Evolutionary conservation across 805 yeast species (phyloP).

Genomic region (Saitoella complicata): DNA sequence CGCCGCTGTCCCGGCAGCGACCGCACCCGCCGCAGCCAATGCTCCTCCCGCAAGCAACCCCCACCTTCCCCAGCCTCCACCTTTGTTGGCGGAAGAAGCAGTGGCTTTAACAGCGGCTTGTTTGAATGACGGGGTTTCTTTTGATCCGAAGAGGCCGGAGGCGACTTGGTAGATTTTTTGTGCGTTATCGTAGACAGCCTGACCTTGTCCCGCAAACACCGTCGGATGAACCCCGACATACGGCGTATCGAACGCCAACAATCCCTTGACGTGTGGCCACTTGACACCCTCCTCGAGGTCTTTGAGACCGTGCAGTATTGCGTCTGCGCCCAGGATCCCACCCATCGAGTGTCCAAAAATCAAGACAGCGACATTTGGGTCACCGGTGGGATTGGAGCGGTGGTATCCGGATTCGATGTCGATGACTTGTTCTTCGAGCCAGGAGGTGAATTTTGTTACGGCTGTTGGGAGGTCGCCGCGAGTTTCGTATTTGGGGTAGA

Average conservation of each 20-base stretch:
- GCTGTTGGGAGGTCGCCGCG: slow-evolving; percentile 7
- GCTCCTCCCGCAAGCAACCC: slow-evolving; percentile 11
- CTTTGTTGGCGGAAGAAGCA: slow-evolving; percentile 10
- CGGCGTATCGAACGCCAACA: slow-evolving; percentile 12
- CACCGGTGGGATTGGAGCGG: slow-evolving; percentile 9
- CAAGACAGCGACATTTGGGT: slow-evolving; percentile 9
- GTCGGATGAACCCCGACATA: slow-evolving; percentile 11
- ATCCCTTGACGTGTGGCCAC: slow-evolving; percentile 11
- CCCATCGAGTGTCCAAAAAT: slow-evolving; percentile 13
- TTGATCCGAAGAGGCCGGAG: slow-evolving; percentile 8
- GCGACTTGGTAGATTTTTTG: slow-evolving; percentile 7
- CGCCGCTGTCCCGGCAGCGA: slow-evolving; percentile 11
- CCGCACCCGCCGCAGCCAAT: slow-evolving; percentile 11
- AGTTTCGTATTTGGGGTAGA: slow-evolving; percentile 11
- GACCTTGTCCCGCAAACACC: slow-evolving; percentile 11
- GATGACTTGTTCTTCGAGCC: slow-evolving; percentile 7
- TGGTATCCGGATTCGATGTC: slow-evolving; percentile 7
- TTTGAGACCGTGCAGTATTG: slow-evolving; percentile 5
- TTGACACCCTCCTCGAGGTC: slow-evolving; percentile 4
- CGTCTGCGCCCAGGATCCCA: slow-evolving; percentile 9
- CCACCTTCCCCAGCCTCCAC: slow-evolving; percentile 10
- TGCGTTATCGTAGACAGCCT: too few species aligned
- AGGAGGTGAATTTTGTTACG: slow-evolving; percentile 5
- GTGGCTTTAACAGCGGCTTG: slow-evolving; percentile 9
- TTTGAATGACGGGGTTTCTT: slow-evolving; percentile 3